phyloP scores from a whole-genome alignment of 1,284 basidiomycete species.

The Abortiporus biennis region DNA sequence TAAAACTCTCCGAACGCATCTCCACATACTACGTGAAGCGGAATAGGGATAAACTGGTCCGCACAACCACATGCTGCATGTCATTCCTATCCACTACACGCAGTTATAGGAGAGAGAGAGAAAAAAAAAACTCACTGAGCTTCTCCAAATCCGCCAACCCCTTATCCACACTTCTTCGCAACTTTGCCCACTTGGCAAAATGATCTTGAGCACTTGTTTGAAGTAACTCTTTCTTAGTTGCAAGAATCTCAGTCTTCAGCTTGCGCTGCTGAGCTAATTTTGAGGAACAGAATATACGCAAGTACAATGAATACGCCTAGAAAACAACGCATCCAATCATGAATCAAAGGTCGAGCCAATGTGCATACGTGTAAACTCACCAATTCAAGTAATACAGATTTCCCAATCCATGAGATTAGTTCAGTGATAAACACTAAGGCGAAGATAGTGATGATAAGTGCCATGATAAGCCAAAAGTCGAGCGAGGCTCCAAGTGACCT shows the following conservation, averaged over 20 bases:
- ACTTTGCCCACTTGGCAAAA: slow-evolving; percentile 98
- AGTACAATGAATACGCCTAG: slow-evolving; percentile 67
- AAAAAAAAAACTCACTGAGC: slow-evolving; percentile 59
- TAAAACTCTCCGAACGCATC: not conserved
- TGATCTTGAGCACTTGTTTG: slow-evolving; percentile 95
- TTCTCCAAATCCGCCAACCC: slow-evolving; percentile 91
- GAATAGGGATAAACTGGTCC: no score
- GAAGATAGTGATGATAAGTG: slow-evolving; percentile 79
- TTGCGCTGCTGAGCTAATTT: slow-evolving; percentile 51
- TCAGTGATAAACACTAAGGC: slow-evolving; percentile 76
- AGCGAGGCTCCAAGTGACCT: no score
- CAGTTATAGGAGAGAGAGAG: slow-evolving; percentile 3
- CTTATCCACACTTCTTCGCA: slow-evolving; percentile 89
- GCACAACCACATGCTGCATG: no score
- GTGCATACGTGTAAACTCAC: slow-evolving; percentile 40
- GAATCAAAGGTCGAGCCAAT: not conserved
- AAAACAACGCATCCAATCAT: not conserved
- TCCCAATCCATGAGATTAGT: slow-evolving; percentile 82
- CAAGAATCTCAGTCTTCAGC: slow-evolving; percentile 74
- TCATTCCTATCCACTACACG: no score
- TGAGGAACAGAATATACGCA: slow-evolving; percentile 55
- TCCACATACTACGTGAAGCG: no score
- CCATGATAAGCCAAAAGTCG: slow-evolving; percentile 42
- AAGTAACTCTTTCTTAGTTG: slow-evolving; percentile 79
- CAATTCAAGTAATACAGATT: slow-evolving; percentile 71